These are phyloP conservation scores for Talaromyces sp. DNA, from an alignment of 2,329 filamentous ascomycete genomes.

Conservation along the genomic window DNA sequence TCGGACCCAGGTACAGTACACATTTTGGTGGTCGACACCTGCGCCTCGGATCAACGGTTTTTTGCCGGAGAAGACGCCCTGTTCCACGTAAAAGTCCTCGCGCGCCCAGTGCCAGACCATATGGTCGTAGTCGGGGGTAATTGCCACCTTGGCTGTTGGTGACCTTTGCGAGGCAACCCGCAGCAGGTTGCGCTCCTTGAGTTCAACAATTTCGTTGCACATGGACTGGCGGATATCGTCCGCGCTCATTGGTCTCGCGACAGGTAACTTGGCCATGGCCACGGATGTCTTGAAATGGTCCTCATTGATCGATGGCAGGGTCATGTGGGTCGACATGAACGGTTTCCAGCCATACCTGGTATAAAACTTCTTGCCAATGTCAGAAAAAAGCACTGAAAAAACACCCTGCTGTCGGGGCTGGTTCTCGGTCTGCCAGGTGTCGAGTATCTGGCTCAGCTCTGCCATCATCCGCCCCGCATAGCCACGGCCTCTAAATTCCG, in stretches of 20 bases:
- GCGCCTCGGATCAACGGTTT: constrained; percentile 64
- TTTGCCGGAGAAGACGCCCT: constrained; percentile 50
- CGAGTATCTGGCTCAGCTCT: constrained; percentile 55
- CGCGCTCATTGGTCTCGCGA: constrained; percentile 26
- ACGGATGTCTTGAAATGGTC: constrained; percentile 16
- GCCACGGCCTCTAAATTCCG: constrained; percentile 61
- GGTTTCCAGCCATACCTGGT: constrained; percentile 69
- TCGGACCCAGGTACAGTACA: constrained; percentile 39
- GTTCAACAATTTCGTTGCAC: constrained; percentile 58
- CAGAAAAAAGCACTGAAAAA: constrained; percentile 80
- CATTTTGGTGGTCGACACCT: constrained; percentile 45
- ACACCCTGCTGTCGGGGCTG: constrained; percentile 38
- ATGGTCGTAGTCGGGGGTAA: constrained; percentile 63
- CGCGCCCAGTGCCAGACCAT: constrained; percentile 74
- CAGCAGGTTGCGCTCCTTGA: constrained; percentile 60
- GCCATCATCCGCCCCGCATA: constrained; percentile 74
- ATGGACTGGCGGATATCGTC: constrained; percentile 40
- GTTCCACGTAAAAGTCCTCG: constrained; percentile 69
- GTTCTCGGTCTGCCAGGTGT: constrained; percentile 48
- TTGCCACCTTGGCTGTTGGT: constrained; percentile 54
- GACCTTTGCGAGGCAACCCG: constrained; percentile 39
- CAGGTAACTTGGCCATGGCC: constrained; percentile 21
- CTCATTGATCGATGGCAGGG: constrained; percentile 46
- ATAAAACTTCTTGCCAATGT: constrained; percentile 82
- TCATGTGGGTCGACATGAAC: constrained; percentile 68